Evolutionary conservation across 257 asterid genomes (phyloP).

Genomic region (Ophiorrhiza pumila): DNA sequence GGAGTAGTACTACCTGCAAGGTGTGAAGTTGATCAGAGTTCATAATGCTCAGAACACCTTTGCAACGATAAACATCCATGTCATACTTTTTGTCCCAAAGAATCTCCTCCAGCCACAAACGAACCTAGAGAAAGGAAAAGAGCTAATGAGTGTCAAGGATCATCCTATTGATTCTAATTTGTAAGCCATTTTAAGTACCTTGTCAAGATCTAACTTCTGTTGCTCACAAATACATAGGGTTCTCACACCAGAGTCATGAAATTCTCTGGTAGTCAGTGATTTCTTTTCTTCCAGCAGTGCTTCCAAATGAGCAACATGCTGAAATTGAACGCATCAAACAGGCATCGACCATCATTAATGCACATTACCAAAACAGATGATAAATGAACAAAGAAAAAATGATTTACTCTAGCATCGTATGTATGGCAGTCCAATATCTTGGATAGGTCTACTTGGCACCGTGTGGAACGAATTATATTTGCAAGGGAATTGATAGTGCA

Average conservation of each 20-base stretch:
- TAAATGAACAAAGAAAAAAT: conserved; percentile 4
- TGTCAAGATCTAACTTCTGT: conserved; percentile 62
- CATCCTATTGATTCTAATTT: too few relatives aligned
- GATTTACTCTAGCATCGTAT: conserved; percentile 70
- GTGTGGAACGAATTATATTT: conserved; percentile 60
- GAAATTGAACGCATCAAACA: conserved; percentile 21
- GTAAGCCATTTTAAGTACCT: conserved; percentile 75
- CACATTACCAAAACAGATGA: neutral
- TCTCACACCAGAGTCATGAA: conserved; percentile 81
- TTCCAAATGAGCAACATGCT: conserved; percentile 87
- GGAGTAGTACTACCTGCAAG: conserved; percentile 90
- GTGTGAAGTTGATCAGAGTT: conserved; percentile 75
- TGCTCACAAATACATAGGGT: conserved; percentile 71
- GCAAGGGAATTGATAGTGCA: conserved; percentile 73
- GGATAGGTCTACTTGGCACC: conserved; percentile 82
- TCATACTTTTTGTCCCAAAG: conserved; percentile 87
- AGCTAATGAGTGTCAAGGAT: neutral
- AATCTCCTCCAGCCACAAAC: conserved; percentile 81
- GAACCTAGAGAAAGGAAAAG: conserved; percentile 36
- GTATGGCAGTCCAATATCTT: conserved; percentile 72
- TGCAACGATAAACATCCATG: conserved; percentile 96
- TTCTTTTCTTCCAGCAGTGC: conserved; percentile 59
- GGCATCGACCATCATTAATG: neutral
- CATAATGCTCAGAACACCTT: conserved; percentile 63
- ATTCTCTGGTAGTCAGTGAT: conserved; percentile 61